Evolutionary conservation across 2,329 filamentous ascomycete genomes (phyloP).

Genomic region (Colletotrichum brevisporum): DNA sequence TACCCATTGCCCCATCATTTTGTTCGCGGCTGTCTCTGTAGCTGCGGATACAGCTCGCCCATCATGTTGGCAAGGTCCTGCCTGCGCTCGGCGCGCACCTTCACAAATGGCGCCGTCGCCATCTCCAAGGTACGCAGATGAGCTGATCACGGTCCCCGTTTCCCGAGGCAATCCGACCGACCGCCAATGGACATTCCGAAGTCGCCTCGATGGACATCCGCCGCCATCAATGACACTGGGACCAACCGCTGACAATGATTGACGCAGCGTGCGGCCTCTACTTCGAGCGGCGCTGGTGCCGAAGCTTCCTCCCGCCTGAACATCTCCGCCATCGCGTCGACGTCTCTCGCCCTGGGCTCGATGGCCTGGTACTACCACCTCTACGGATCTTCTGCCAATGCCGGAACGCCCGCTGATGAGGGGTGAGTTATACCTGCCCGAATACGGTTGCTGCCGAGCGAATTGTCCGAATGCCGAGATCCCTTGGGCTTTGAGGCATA

Average conservation of each 20-base stretch:
- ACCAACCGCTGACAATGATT: constrained; percentile 55
- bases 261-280: constrained; percentile 76
- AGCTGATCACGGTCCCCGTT: constrained; percentile 52
- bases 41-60: constrained; percentile 62
- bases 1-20: constrained; percentile 55
- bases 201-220: constrained; percentile 41
- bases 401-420: constrained; percentile 95
- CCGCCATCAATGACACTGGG: constrained; percentile 41
- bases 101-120: constrained; percentile 82
- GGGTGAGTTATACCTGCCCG: constrained; percentile 78
- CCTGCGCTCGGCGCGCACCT: constrained; percentile 88
- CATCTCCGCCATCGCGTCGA: constrained; percentile 88
- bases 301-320: constrained; percentile 84
- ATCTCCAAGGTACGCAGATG: constrained; percentile 79
- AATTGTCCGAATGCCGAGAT: constrained; percentile 24
- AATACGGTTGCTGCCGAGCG: constrained; percentile 25
- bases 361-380: constrained; percentile 98
- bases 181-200: constrained; percentile 33
- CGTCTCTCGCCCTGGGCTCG: constrained; percentile 87
- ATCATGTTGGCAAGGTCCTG: constrained; percentile 95
- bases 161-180: constrained; percentile 52
- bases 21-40: constrained; percentile 50
- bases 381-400: constrained; percentile 89
- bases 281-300: constrained; percentile 79
- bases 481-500: constrained; percentile 40